phyloP scores from a whole-genome alignment of 495 filamentous ascomycete species.

The Cairneyella variabilis region DNA sequence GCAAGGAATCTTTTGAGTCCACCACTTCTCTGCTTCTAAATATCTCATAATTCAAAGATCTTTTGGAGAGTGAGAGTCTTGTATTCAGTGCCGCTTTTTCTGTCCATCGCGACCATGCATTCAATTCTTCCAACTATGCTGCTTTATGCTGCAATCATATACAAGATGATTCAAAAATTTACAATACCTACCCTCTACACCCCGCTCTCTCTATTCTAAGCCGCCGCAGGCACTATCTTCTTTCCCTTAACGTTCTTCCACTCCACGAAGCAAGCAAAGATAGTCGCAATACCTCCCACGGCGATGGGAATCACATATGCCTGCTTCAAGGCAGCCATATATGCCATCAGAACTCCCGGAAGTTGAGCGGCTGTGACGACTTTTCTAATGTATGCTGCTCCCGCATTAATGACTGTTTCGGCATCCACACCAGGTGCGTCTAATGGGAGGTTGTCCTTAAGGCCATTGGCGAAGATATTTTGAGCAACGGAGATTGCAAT shows the following conservation, averaged over 20 bases:
- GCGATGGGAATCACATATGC: conserved; percentile 41
- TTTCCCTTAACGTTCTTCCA: conserved; percentile 70
- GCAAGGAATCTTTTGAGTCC: too few relatives aligned
- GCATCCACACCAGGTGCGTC: conserved; percentile 42
- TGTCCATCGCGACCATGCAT: too few relatives aligned
- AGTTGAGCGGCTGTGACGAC: conserved; percentile 41
- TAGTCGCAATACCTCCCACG: conserved; percentile 29
- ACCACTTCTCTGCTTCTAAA: too few relatives aligned
- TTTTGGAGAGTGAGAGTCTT: too few relatives aligned
- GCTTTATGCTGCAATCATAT: too few relatives aligned
- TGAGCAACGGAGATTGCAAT: conserved; percentile 45
- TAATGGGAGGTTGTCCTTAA: conserved; percentile 32
- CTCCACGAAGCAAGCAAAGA: conserved; percentile 60
- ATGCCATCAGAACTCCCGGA: conserved; percentile 48
- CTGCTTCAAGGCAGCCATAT: conserved; percentile 54
- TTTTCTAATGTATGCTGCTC: conserved; percentile 47
- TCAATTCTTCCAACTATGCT: too few relatives aligned
- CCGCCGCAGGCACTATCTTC: conserved; percentile 15
- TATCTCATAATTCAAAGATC: too few relatives aligned
- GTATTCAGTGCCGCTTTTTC: too few relatives aligned
- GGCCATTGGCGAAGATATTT: conserved; percentile 41
- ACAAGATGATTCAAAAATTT: too few relatives aligned
- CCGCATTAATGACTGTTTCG: conserved; percentile 37
- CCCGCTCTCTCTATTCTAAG: too few relatives aligned
- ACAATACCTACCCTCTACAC: too few relatives aligned